Percentiles rank a stretch among this genome's conserved stretches.
Conservation (phyloP, 163 green algal genomes). For the Scenedesmus sp. region DNA sequence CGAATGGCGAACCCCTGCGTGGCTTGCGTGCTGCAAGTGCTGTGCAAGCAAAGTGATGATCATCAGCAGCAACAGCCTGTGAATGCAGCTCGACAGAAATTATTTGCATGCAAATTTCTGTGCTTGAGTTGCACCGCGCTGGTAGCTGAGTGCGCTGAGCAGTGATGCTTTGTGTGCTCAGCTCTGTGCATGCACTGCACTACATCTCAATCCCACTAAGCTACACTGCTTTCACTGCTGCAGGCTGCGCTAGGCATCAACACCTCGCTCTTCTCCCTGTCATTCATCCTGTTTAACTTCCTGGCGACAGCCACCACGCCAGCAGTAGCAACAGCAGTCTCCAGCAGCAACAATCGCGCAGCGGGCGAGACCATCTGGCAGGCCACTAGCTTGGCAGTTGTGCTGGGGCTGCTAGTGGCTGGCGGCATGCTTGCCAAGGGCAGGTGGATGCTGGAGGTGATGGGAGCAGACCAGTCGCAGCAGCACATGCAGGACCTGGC, state of each 20-base stretch:
- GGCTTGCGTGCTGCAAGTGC: neutral
- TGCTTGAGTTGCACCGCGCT: no score
- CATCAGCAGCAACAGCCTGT: neutral
- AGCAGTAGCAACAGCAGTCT: slow-evolving; percentile 68
- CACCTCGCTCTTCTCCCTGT: slow-evolving; percentile 75
- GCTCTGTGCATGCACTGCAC: neutral
- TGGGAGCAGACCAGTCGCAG: slow-evolving; percentile 67
- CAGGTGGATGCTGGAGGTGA: slow-evolving; percentile 62
- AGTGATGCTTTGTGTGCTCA: neutral
- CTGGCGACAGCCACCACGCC: slow-evolving; percentile 82
- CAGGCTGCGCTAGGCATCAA: slow-evolving; percentile 79
- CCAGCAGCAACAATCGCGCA: slow-evolving; percentile 54
- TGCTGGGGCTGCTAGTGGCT: slow-evolving; percentile 64
- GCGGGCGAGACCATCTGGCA: slow-evolving; percentile 64
- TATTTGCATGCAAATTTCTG: no score
- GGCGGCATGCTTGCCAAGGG: slow-evolving; percentile 48
- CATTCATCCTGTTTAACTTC: slow-evolving; percentile 87
- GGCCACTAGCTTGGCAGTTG: slow-evolving; percentile 61
- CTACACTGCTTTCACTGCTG: neutral
- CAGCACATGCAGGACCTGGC: slow-evolving; percentile 60
- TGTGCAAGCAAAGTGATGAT: neutral
- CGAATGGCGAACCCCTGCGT: neutral
- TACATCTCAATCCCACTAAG: neutral
- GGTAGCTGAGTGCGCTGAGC: neutral
- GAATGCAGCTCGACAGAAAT: neutral